Conservation (phyloP, 2,329 filamentous ascomycete genomes). For the Penicillium sp. region DNA sequence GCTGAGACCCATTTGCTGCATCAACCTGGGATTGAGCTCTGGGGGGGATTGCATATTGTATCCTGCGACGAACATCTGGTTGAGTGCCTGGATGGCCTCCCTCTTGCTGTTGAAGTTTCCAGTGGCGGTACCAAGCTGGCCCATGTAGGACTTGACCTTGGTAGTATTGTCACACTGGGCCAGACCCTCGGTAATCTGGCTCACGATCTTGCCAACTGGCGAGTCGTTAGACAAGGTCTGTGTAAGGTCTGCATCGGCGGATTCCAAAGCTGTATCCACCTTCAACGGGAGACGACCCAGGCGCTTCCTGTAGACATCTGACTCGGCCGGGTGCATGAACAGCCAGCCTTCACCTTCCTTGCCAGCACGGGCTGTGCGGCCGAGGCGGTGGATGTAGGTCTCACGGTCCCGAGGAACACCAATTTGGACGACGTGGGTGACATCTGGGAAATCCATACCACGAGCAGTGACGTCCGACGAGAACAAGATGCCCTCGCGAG, state of each 20-base stretch:
- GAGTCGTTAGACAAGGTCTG: slow-evolving; percentile 11
- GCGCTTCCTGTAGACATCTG: slow-evolving; percentile 47
- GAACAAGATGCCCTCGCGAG: slow-evolving; percentile 64
- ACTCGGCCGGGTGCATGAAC: slow-evolving; percentile 54
- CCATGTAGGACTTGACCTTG: slow-evolving; percentile 33
- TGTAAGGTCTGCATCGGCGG: slow-evolving; percentile 37
- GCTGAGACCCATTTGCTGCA: slow-evolving; percentile 30
- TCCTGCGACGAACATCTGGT: slow-evolving; percentile 46
- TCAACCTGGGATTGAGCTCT: slow-evolving; percentile 19
- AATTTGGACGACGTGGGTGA: slow-evolving; percentile 75
- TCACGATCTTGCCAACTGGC: slow-evolving; percentile 17
- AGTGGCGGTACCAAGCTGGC: slow-evolving; percentile 22
- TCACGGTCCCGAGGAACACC: slow-evolving; percentile 64
- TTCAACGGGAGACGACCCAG: slow-evolving; percentile 56
- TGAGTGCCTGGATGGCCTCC: slow-evolving; percentile 44
- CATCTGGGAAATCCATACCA: slow-evolving; percentile 79
- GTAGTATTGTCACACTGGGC: slow-evolving; percentile 20
- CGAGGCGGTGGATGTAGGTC: slow-evolving; percentile 73
- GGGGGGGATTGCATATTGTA: slow-evolving; percentile 48
- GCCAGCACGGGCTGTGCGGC: slow-evolving; percentile 68
- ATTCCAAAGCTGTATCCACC: slow-evolving; percentile 47
- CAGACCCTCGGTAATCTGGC: slow-evolving; percentile 46
- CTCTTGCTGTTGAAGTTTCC: slow-evolving; percentile 35
- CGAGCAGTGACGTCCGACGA: slow-evolving; percentile 78
- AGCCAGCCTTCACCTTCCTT: slow-evolving; percentile 63